phyloP scores from a whole-genome alignment of 2,329 filamentous ascomycete genomes.

The Aureobasidium sp. region DNA sequence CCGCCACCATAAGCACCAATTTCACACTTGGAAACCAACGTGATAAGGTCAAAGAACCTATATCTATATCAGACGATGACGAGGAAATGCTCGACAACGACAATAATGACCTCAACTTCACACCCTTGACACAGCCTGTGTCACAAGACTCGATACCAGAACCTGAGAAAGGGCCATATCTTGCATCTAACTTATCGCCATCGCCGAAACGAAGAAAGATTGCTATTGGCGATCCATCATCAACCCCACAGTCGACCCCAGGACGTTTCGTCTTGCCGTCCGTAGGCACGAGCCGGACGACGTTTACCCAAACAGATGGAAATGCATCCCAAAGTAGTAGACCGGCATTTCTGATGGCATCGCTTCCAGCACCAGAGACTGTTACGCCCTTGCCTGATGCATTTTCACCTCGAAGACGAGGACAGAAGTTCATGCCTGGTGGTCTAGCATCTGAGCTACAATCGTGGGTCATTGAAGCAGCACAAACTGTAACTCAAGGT shows the following conservation, averaged over 20 bases:
- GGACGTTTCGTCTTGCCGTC: conserved; percentile 13
- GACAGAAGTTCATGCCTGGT: conserved; percentile 41
- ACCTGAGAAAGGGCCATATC: background rate
- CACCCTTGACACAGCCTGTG: conserved; percentile 13
- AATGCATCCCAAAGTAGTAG: conserved; percentile 23
- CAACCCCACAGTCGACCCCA: conserved; percentile 14
- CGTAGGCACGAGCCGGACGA: background rate
- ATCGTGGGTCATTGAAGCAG: conserved; percentile 44
- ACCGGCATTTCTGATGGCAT: conserved; percentile 34
- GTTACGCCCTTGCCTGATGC: conserved; percentile 41
- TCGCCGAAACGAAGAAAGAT: conserved; percentile 27
- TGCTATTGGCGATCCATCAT: conserved; percentile 13
- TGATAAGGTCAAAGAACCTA: conserved; percentile 25
- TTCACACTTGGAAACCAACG: conserved; percentile 1
- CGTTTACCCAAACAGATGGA: background rate
- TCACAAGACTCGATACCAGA: background rate
- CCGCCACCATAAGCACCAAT: background rate
- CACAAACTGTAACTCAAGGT: conserved; percentile 24
- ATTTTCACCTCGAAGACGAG: conserved; percentile 47
- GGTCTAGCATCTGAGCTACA: conserved; percentile 45
- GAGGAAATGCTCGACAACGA: conserved; percentile 26
- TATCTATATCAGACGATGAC: conserved; percentile 3
- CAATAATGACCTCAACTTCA: conserved; percentile 16
- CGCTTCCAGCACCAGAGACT: conserved; percentile 25
- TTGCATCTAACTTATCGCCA: conserved; percentile 19